Percentiles rank a stretch among this genome's conserved stretches.
phyloP scores from a whole-genome alignment of 352 stramenopile genomes.

The Pythium folliculosum region DNA sequence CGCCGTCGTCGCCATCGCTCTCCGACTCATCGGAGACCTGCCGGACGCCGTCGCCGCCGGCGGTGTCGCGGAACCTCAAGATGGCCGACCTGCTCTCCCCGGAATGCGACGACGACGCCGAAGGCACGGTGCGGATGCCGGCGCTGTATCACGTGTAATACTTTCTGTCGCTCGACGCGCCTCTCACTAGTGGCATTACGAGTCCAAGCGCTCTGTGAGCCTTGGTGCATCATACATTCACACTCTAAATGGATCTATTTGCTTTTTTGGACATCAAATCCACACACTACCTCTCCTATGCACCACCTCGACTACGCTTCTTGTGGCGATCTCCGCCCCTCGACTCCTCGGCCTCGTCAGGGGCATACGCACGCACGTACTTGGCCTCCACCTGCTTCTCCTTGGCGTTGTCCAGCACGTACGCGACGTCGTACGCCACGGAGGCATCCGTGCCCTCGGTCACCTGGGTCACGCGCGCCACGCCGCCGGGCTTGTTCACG shows the following conservation, averaged over 20 bases:
- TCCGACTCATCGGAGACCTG: constrained; percentile 2
- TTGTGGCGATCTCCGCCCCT: constrained; percentile 7
- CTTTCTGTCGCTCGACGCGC: too few relatives aligned
- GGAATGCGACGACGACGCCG: not conserved
- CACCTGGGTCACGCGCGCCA: constrained; percentile 57
- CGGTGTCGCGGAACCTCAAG: constrained; percentile 6
- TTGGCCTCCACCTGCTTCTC: constrained; percentile 63
- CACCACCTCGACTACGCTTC: constrained; percentile 9
- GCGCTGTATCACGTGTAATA: not conserved
- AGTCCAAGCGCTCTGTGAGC: too few relatives aligned
- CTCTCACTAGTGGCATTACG: too few relatives aligned
- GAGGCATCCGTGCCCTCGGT: constrained; percentile 25
- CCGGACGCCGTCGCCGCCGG: not conserved
- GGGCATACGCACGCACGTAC: constrained; percentile 47
- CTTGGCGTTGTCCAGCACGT: constrained; percentile 53
- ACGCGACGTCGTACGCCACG: constrained; percentile 66
- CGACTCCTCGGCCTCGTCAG: not conserved
- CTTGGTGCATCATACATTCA: too few relatives aligned
- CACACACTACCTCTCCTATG: not conserved
- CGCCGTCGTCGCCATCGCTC: not conserved
- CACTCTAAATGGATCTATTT: not conserved
- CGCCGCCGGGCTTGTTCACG: constrained; percentile 72
- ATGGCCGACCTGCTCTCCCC: constrained; percentile 14
- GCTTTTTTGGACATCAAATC: too few relatives aligned
- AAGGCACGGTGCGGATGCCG: not conserved